These are phyloP conservation scores for Krasilnikovozyma curviuscula DNA, from an alignment of 768 basidiomycete species.

Conservation along the genomic window DNA sequence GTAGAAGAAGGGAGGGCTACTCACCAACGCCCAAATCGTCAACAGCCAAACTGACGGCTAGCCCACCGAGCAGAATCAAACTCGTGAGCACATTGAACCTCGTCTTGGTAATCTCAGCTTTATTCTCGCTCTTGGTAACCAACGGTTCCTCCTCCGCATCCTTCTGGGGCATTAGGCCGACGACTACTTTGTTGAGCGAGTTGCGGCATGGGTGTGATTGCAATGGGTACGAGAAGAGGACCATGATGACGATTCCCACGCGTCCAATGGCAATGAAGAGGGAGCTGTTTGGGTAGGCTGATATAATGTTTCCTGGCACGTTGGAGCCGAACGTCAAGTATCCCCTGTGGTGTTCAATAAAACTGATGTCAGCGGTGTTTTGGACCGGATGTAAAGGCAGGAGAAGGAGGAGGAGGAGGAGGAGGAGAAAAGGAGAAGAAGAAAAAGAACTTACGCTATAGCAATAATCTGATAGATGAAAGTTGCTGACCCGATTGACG, in stretches of 20 bases:
- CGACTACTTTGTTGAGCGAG: conserved; percentile 68
- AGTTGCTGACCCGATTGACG: conserved; percentile 67
- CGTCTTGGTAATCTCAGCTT: conserved; percentile 47
- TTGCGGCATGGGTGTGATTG: conserved; percentile 87
- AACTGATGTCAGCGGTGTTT: too few species aligned
- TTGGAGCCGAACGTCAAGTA: conserved; percentile 85
- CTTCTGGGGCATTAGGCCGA: conserved; percentile 20
- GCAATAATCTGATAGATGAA: conserved; percentile 72
- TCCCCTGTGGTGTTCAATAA: conserved; percentile 29
- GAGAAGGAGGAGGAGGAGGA: neutral
- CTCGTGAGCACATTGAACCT: conserved; percentile 55
- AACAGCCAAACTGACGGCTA: conserved; percentile 31
- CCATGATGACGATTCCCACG: conserved; percentile 73
- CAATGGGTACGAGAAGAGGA: conserved; percentile 68
- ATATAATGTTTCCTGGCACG: conserved; percentile 72
- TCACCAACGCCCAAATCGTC: conserved; percentile 57
- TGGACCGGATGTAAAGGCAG: neutral
- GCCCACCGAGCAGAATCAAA: conserved; percentile 20
- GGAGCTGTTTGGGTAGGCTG: conserved; percentile 60
- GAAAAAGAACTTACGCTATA: neutral
- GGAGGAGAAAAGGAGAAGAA: neutral
- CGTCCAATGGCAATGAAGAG: conserved; percentile 84
- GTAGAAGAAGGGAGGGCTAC: conserved; percentile 23
- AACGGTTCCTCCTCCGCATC: conserved; percentile 33
- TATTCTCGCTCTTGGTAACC: neutral